Evolutionary conservation across 768 basidiomycete species (phyloP).

Genomic region (Auricularia cornea): DNA sequence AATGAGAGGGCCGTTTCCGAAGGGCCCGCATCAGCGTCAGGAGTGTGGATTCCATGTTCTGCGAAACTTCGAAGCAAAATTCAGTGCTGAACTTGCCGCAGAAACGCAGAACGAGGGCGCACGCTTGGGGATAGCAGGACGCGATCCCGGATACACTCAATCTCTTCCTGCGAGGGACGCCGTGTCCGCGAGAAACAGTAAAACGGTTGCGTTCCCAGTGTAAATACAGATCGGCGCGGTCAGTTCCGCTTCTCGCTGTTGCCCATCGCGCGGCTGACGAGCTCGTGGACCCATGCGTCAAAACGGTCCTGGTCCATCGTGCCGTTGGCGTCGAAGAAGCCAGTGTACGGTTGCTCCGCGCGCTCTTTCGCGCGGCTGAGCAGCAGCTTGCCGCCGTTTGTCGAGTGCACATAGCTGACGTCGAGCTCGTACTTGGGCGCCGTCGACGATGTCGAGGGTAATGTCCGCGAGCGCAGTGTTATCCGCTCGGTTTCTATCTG

Average conservation of each 20-base stretch:
- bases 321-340: slow-evolving; percentile 77
- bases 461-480: slow-evolving; percentile 62
- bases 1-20: too few relatives aligned
- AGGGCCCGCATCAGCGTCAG: too few relatives aligned
- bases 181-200: too few relatives aligned
- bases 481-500: slow-evolving; percentile 90
- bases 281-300: slow-evolving; percentile 67
- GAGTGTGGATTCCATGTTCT: too few relatives aligned
- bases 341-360: slow-evolving; percentile 49
- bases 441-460: slow-evolving; percentile 39
- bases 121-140: too few relatives aligned
- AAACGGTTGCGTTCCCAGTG: too few relatives aligned
- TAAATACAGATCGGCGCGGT: too few relatives aligned
- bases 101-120: too few relatives aligned
- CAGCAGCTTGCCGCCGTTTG: slow-evolving; percentile 79
- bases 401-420: slow-evolving; percentile 66
- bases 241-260: neutral
- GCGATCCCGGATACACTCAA: too few relatives aligned
- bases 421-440: slow-evolving; percentile 63
- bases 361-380: slow-evolving; percentile 60
- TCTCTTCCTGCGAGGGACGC: too few relatives aligned
- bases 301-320: slow-evolving; percentile 68
- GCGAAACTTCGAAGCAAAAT: too few relatives aligned
- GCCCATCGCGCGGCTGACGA: slow-evolving; percentile 33
- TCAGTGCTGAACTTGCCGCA: too few relatives aligned